Evolutionary conservation across 2,329 filamentous ascomycete species (phyloP).

Genomic region (Pestalotiopsis fici): DNA sequence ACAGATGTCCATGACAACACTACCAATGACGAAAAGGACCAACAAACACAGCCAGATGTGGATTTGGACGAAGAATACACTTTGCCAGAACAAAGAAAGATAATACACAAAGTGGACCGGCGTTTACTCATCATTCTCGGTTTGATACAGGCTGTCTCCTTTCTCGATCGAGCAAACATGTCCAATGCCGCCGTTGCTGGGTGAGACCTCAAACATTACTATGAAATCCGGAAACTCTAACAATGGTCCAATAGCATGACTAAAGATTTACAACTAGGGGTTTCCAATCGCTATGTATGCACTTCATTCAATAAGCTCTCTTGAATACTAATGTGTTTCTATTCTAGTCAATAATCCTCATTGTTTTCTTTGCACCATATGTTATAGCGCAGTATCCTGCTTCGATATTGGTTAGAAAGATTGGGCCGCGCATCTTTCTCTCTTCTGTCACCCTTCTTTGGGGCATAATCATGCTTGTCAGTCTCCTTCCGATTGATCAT

Average conservation of each 20-base stretch:
- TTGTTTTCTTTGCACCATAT: not conserved
- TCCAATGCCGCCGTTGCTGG: not conserved
- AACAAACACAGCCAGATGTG: not conserved
- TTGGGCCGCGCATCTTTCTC: not conserved
- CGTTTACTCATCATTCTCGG: not conserved
- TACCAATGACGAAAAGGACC: too few relatives aligned
- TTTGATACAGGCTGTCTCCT: not conserved
- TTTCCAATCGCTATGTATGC: not conserved
- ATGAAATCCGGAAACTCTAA: not conserved
- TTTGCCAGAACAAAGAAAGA: not conserved
- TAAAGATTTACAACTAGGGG: not conserved
- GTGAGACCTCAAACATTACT: not conserved
- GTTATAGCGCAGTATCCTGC: not conserved
- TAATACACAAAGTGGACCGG: not conserved
- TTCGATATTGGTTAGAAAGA: not conserved
- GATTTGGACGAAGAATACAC: not conserved
- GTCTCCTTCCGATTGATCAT: not conserved
- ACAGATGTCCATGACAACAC: too few relatives aligned
- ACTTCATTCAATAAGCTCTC: not conserved
- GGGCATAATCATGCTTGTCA: not conserved
- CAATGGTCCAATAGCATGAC: not conserved
- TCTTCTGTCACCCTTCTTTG: not conserved
- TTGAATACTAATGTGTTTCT: not conserved
- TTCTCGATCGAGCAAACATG: not conserved
- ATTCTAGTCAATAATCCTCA: not conserved